Percentiles rank a stretch among this genome's conserved stretches.
phyloP scores from a whole-genome alignment of 2,329 filamentous ascomycete genomes.

The Bimuria novae-zelandiae region DNA sequence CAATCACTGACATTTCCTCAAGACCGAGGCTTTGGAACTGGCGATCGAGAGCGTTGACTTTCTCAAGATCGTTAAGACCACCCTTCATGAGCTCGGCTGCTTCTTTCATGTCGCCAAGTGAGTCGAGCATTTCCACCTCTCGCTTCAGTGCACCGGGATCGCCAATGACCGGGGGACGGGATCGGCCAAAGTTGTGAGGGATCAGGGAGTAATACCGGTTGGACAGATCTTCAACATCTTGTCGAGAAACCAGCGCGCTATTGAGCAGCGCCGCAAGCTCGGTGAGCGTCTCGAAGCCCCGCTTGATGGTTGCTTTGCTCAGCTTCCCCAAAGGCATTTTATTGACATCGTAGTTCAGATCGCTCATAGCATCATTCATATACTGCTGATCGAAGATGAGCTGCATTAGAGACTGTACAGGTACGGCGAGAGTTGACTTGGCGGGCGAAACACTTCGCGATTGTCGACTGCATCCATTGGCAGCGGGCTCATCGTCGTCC shows the following conservation, averaged over 20 bases:
- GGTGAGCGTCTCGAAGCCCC: conserved; percentile 78
- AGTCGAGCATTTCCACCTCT: conserved; percentile 80
- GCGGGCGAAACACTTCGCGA: conserved; percentile 24
- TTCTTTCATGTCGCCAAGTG: conserved; percentile 83
- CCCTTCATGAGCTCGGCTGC: conserved; percentile 76
- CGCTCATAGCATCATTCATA: conserved; percentile 68
- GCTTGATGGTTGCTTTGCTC: conserved; percentile 74
- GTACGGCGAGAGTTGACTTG: conserved; percentile 60
- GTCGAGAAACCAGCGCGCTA: conserved; percentile 54
- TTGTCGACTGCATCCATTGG: conserved; percentile 39
- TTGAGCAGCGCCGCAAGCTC: conserved; percentile 71
- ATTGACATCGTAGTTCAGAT: conserved; percentile 71
- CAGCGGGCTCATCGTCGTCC: conserved; percentile 41
- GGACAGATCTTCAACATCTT: conserved; percentile 67
- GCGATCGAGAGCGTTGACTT: conserved; percentile 69
- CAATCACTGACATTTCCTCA: conserved; percentile 75
- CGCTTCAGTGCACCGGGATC: conserved; percentile 64
- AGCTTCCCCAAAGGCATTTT: conserved; percentile 86
- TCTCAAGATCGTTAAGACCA: conserved; percentile 53
- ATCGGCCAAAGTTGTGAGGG: conserved; percentile 78
- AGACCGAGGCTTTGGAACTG: conserved; percentile 74
- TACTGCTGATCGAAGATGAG: conserved; percentile 82
- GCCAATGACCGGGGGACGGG: conserved; percentile 70
- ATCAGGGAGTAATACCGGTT: conserved; percentile 82
- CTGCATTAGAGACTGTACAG: conserved; percentile 71